Conservation (phyloP, 2,329 filamentous ascomycete genomes). For the Daldinia eschscholtzii region DNA sequence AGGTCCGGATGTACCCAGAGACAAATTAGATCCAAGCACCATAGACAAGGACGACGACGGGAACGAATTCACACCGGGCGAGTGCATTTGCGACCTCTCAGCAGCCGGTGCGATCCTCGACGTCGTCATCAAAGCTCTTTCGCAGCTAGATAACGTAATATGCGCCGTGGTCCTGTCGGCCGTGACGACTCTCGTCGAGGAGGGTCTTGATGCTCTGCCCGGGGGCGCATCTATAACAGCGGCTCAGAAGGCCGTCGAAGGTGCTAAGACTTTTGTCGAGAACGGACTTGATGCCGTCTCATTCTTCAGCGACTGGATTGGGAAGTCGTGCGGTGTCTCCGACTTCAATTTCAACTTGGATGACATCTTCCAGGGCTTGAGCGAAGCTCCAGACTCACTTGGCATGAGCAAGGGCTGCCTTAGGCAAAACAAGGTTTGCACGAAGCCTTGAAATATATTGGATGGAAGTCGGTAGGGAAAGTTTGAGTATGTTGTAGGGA, state of each 20-base stretch:
- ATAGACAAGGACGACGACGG: constrained; percentile 40
- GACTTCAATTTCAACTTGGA: constrained; percentile 36
- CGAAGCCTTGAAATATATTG: neutral
- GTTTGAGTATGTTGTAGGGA: neutral
- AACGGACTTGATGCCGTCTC: constrained; percentile 39
- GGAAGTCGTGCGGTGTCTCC: constrained; percentile 18
- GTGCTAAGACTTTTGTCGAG: constrained; percentile 41
- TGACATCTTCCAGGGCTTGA: constrained; percentile 24
- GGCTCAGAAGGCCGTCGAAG: constrained; percentile 29
- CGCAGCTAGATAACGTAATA: constrained; percentile 35
- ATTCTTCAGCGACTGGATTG: constrained; percentile 37
- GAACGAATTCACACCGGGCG: constrained; percentile 32
- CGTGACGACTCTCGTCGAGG: constrained; percentile 30
- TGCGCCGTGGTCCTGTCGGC: constrained; percentile 36
- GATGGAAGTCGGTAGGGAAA: neutral
- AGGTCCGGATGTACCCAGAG: constrained; percentile 20
- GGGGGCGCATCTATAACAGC: constrained; percentile 16
- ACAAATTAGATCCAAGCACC: constrained; percentile 33
- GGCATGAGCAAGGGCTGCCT: constrained; percentile 35
- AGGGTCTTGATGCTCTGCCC: constrained; percentile 33
- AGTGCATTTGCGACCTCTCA: constrained; percentile 35
- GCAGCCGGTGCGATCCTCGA: constrained; percentile 29
- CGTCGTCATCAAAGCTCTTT: constrained; percentile 37
- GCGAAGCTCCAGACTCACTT: constrained; percentile 17
- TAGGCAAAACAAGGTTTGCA: constrained; percentile 10